Percentiles rank a stretch among this genome's conserved stretches.
Conservation (phyloP, 495 filamentous ascomycete species). For the Acidomyces sp. region DNA sequence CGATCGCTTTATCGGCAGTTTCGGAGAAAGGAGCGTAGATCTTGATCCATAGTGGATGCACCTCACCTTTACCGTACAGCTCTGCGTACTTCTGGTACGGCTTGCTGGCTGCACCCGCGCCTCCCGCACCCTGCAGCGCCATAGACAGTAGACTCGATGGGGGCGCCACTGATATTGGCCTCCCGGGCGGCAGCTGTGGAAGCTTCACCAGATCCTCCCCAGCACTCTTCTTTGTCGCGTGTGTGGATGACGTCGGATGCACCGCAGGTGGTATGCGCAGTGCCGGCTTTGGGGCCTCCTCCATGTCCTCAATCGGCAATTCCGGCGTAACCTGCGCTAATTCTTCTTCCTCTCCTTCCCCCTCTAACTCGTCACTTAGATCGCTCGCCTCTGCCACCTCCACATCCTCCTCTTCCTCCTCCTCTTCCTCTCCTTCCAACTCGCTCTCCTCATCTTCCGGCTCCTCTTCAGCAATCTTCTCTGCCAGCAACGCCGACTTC, state of each 20-base stretch:
- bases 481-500: conserved; percentile 33
- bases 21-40: conserved; percentile 79
- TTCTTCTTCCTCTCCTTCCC: too few relatives aligned
- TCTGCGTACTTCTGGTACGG: conserved; percentile 67
- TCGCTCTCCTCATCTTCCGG: conserved; percentile 20
- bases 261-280: conserved; percentile 21
- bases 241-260: conserved; percentile 13
- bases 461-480: conserved; percentile 31
- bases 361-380: conserved; percentile 56
- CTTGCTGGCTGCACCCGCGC: conserved; percentile 53
- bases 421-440: conserved; percentile 14
- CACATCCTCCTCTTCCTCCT: conserved; percentile 38
- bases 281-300: conserved; percentile 27
- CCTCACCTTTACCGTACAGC: conserved; percentile 75
- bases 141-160: conserved; percentile 61
- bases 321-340: conserved; percentile 48
- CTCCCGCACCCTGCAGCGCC: conserved; percentile 44
- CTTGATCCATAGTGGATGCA: conserved; percentile 67
- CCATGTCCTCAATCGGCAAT: conserved; percentile 30
- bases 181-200: conserved; percentile 76
- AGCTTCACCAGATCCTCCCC: conserved; percentile 45
- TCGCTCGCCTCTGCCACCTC: conserved; percentile 42
- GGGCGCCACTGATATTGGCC: conserved; percentile 72
- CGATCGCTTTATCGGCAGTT: conserved; percentile 53
- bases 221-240: conserved; percentile 48